These are phyloP conservation scores for Monilinia aucupariae DNA, from an alignment of 2,329 filamentous ascomycete genomes.

Conservation along the genomic window DNA sequence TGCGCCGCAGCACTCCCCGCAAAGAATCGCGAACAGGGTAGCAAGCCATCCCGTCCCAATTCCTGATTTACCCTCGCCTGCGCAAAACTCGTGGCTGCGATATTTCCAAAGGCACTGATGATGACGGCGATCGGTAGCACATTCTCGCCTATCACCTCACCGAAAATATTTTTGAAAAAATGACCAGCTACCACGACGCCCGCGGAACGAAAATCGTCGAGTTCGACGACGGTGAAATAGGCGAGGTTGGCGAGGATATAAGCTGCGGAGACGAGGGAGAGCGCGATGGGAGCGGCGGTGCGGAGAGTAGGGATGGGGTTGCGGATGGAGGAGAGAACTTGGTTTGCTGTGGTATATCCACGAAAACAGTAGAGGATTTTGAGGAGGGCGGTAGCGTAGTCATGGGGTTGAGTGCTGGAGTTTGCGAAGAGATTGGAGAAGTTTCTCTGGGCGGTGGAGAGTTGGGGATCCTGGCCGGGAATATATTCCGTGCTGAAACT, in stretches of 20 bases:
- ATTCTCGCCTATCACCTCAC: constrained; percentile 39
- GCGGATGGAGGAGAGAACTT: constrained; percentile 51
- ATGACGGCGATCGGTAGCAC: constrained; percentile 44
- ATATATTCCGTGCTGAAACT: constrained; percentile 24
- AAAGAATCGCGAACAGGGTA: constrained; percentile 40
- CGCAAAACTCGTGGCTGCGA: constrained; percentile 45
- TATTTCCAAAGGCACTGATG: constrained; percentile 44
- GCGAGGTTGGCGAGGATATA: constrained; percentile 55
- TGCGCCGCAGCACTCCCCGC: constrained; percentile 19
- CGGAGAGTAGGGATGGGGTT: constrained; percentile 54
- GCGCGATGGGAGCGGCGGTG: constrained; percentile 49
- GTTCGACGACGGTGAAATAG: constrained; percentile 54
- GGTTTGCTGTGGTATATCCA: constrained; percentile 51
- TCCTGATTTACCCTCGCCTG: constrained; percentile 46
- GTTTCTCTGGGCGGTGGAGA: constrained; percentile 38
- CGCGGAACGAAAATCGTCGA: constrained; percentile 48
- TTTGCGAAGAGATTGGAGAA: constrained; percentile 40
- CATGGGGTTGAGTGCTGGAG: constrained; percentile 40
- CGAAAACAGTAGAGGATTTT: constrained; percentile 53
- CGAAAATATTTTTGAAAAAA: constrained; percentile 52
- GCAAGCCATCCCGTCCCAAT: constrained; percentile 43
- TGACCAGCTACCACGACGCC: constrained; percentile 51
- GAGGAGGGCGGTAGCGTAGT: constrained; percentile 47
- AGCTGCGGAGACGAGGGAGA: constrained; percentile 48
- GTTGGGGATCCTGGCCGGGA: constrained; percentile 10